Conservation (phyloP, 2,329 filamentous ascomycete genomes). For the Hypoxylon sp. region DNA sequence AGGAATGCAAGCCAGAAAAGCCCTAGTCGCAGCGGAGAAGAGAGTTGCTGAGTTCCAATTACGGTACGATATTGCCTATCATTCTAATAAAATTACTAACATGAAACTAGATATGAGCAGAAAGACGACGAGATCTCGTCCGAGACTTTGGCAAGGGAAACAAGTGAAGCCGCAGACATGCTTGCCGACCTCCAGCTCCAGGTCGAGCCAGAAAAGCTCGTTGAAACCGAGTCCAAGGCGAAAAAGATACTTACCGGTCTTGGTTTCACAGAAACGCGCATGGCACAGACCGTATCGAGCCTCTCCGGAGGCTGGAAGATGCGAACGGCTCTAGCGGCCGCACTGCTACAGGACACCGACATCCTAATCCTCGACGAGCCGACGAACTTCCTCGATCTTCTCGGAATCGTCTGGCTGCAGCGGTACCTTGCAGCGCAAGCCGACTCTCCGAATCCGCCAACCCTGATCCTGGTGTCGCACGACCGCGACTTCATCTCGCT, state of each 20-base stretch:
- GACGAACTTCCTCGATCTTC: slow-evolving; percentile 84
- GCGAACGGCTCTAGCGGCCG: slow-evolving; percentile 70
- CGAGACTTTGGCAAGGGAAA: slow-evolving; percentile 68
- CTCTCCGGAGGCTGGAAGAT: slow-evolving; percentile 83
- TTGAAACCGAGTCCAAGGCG: slow-evolving; percentile 71
- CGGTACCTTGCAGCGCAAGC: slow-evolving; percentile 69
- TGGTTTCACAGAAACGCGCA: slow-evolving; percentile 71
- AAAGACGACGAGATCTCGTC: slow-evolving; percentile 64
- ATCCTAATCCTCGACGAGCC: slow-evolving; percentile 86
- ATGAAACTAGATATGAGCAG: slow-evolving; percentile 56
- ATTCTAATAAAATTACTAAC: slow-evolving; percentile 1
- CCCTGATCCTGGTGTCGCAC: slow-evolving; percentile 82
- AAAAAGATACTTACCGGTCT: slow-evolving; percentile 73
- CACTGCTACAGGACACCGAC: slow-evolving; percentile 76
- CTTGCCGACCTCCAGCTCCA: slow-evolving; percentile 73
- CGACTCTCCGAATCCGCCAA: slow-evolving; percentile 63
- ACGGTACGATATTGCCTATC: slow-evolving; percentile 51
- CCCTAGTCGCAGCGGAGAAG: slow-evolving; percentile 73
- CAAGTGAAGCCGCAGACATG: slow-evolving; percentile 73
- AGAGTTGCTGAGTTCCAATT: slow-evolving; percentile 65
- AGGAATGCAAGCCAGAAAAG: slow-evolving; percentile 79
- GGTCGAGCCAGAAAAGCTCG: slow-evolving; percentile 70
- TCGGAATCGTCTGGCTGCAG: slow-evolving; percentile 87
- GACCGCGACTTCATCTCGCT: slow-evolving; percentile 82
- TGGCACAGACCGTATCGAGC: slow-evolving; percentile 67